Conservation (phyloP, 1,284 basidiomycete species). For the Tylopilus orsonianus region DNA sequence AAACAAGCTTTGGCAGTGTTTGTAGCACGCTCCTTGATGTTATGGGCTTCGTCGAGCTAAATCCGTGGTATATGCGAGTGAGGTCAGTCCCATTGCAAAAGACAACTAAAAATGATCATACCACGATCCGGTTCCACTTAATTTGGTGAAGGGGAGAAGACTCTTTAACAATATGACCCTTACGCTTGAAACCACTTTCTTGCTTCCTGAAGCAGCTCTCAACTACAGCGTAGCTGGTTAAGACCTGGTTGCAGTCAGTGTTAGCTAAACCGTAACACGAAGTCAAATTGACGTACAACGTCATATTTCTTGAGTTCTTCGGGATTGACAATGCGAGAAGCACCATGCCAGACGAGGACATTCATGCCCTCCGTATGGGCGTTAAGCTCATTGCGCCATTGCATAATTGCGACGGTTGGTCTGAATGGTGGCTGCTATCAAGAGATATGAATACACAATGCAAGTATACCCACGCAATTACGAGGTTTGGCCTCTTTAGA, state of each 20-base stretch:
- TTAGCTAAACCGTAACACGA: not conserved
- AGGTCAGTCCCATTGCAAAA: not conserved
- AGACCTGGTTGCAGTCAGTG: conserved; percentile 40
- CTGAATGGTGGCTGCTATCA: conserved; percentile 36
- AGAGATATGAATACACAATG: not conserved
- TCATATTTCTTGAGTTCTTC: conserved; percentile 82
- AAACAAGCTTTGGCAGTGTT: conserved; percentile 98
- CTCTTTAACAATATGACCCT: conserved; percentile 86
- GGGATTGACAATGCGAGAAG: conserved; percentile 60
- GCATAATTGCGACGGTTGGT: conserved; percentile 96
- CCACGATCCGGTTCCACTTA: conserved; percentile 82
- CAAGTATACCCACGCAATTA: conserved; percentile 71
- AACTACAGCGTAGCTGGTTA: conserved; percentile 83
- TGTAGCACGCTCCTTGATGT: conserved; percentile 93
- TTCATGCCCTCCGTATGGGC: conserved; percentile 77
- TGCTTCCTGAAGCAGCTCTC: conserved; percentile 95
- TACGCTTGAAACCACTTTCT: conserved; percentile 87
- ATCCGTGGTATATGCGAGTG: conserved; percentile 8
- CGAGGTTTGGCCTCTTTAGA: conserved; percentile 79
- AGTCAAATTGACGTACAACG: conserved; percentile 57
- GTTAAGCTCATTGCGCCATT: conserved; percentile 96
- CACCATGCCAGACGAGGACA: conserved; percentile 92
- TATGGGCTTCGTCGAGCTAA: conserved; percentile 96
- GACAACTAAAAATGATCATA: conserved; percentile 31
- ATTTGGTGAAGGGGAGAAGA: conserved; percentile 84